These are phyloP conservation scores for Quercus variabilis DNA, from an alignment of 306 rosid genomes.

Conservation along the genomic window DNA sequence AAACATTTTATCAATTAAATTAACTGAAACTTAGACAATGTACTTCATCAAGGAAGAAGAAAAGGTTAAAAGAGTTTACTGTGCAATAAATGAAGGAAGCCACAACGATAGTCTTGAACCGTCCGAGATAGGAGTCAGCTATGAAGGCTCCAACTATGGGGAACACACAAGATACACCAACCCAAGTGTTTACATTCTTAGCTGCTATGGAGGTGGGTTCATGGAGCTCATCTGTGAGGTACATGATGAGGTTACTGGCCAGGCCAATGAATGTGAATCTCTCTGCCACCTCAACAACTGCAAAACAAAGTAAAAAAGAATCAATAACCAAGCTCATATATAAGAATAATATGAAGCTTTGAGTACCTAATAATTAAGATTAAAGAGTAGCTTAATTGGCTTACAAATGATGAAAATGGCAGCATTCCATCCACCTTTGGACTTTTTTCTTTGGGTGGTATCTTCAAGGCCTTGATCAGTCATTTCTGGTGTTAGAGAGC, in stretches of 20 bases:
- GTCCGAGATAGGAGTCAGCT: constrained; percentile 52
- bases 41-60: too few species aligned
- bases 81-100: constrained; percentile 23
- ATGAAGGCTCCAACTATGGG: constrained; percentile 45
- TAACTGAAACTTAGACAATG: too few species aligned
- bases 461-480: background rate
- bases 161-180: constrained; percentile 41
- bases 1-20: too few species aligned
- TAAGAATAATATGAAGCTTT: background rate
- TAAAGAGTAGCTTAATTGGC: background rate
- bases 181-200: constrained; percentile 47
- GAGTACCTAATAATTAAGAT: too few species aligned
- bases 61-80: background rate
- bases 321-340: background rate
- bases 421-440: constrained; percentile 54
- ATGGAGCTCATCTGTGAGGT: constrained; percentile 27
- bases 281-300: constrained; percentile 58
- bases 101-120: constrained; percentile 44
- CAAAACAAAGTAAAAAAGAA: background rate
- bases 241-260: constrained; percentile 39
- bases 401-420: constrained; percentile 57
- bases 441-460: background rate
- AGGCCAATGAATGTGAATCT: constrained; percentile 42
- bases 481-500: background rate
- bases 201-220: constrained; percentile 32